Evolutionary conservation across 495 filamentous ascomycete species (phyloP).

Genomic region (Hypoxylon subgilvum): DNA sequence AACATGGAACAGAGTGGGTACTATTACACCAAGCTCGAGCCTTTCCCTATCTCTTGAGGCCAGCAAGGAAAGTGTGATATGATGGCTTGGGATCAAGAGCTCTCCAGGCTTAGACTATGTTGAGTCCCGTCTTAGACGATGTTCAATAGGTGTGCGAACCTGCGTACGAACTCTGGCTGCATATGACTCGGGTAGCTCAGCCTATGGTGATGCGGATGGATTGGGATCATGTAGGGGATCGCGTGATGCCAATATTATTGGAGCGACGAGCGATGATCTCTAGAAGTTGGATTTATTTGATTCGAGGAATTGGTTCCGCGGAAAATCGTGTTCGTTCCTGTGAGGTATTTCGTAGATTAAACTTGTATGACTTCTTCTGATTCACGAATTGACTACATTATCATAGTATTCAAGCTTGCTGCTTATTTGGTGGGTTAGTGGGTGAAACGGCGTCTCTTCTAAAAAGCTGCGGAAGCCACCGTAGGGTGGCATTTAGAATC

Average conservation of each 20-base stretch:
- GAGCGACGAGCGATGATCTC: conserved; percentile 29
- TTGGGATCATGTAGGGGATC: conserved; percentile 34
- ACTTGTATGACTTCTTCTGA: too few relatives aligned
- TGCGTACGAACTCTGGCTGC: conserved; percentile 30
- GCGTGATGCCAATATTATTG: conserved; percentile 33
- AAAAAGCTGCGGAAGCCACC: conserved; percentile 30
- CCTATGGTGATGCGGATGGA: conserved; percentile 28
- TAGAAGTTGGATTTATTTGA: conserved; percentile 1
- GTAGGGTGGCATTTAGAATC: conserved; percentile 26
- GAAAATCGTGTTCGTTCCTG: conserved; percentile 12
- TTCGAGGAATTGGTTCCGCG: conserved; percentile 17
- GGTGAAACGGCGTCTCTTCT: conserved; percentile 18
- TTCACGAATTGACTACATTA: too few relatives aligned
- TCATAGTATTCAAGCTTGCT: background rate
- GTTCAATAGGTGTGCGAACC: conserved; percentile 21
- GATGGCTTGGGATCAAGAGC: conserved; percentile 14
- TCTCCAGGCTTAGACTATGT: conserved; percentile 18
- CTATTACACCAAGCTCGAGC: conserved; percentile 11
- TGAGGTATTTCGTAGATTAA: conserved; percentile 5
- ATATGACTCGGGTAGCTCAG: conserved; percentile 39
- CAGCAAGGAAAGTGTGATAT: conserved; percentile 18
- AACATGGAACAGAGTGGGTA: conserved; percentile 24
- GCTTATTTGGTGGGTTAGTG: conserved; percentile 11
- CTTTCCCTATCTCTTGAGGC: conserved; percentile 18
- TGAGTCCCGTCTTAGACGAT: conserved; percentile 11